Evolutionary conservation across 495 filamentous ascomycete species (phyloP), one percentile per base, ranked within the genome.

Genomic region (Penicillium angulare): DNA sequence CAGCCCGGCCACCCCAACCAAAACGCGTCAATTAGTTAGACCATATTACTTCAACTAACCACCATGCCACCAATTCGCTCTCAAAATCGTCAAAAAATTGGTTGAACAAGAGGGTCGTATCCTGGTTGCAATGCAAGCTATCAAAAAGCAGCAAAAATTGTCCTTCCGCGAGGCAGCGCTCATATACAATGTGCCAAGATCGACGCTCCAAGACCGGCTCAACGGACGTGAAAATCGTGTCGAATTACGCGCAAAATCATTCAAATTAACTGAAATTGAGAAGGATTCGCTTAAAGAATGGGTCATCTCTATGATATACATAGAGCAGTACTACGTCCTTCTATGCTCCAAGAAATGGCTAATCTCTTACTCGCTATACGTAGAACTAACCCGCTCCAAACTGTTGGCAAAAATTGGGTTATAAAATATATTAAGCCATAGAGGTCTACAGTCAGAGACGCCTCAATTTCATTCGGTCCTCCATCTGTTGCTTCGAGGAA

Each of bases 251-350:
- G 1, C 12, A 24, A 42, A 42, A 20, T 42, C 21, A 1, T 42
- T 15, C 5, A 42, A 42, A 42, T 15, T 42, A 12, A 42, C 39
- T 17, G 20, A 42, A 27, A 27, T 42, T 9, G 12, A 24, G 6
- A 12, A 27, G 39, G 15, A 42, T 27, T 27, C 22, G 22, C 6
- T 42, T 8, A 42, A 42, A 10, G 1, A 42, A 24, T 42, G 20
- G 39, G 15, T 42, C 23, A 42, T 42, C 39, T 42, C 22, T 42
- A 42, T 42, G 21, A 27, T 27, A 42, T 42, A 42, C 21, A 12
- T 17, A 12, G 22, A 42, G 39, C 21, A 12, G 39, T 5, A 24
- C 39, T 13, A 1, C 2, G 21, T 2, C 39, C 39, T 27, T 7
- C 6, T 1, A 5, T n/a, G 7, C 20, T 42, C 1, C 12, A 42